These are phyloP conservation scores for Coleophoma cylindrospora DNA, from an alignment of 2,329 filamentous ascomycete genomes.

Conservation along the genomic window DNA sequence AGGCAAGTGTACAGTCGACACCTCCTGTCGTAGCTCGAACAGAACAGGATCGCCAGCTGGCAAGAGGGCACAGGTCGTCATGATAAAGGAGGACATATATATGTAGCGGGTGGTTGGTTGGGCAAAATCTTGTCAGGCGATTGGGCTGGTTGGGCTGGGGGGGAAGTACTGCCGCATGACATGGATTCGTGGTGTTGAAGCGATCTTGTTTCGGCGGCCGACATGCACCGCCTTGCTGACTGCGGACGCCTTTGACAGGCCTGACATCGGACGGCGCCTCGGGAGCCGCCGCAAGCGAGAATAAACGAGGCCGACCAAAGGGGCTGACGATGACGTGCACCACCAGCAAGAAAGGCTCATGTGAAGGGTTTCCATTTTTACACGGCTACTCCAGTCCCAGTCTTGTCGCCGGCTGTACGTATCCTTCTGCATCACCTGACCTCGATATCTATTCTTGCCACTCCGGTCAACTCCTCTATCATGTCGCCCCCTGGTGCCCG, in stretches of 20 bases:
- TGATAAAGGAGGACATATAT: background rate
- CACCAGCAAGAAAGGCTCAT: too few species aligned
- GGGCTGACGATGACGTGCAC: too few species aligned
- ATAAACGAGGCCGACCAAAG: background rate
- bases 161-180: background rate
- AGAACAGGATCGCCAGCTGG: background rate
- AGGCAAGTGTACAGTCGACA: too few species aligned
- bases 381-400: too few species aligned
- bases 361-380: too few species aligned
- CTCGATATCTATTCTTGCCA: conserved; percentile 34
- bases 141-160: conserved; percentile 1
- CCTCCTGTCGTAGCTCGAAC: background rate
- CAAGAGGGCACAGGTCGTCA: background rate
- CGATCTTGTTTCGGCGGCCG: background rate
- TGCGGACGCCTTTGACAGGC: too few species aligned
- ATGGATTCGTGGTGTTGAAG: background rate
- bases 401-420: too few species aligned
- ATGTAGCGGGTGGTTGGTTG: background rate
- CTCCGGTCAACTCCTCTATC: conserved; percentile 30
- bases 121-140: background rate
- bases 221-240: too few species aligned
- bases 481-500: conserved; percentile 16
- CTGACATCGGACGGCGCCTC: background rate
- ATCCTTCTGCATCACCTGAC: conserved; percentile 14
- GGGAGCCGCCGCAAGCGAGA: background rate